Conservation (phyloP, 768 basidiomycete species). For the Termitomyces sp. region DNA sequence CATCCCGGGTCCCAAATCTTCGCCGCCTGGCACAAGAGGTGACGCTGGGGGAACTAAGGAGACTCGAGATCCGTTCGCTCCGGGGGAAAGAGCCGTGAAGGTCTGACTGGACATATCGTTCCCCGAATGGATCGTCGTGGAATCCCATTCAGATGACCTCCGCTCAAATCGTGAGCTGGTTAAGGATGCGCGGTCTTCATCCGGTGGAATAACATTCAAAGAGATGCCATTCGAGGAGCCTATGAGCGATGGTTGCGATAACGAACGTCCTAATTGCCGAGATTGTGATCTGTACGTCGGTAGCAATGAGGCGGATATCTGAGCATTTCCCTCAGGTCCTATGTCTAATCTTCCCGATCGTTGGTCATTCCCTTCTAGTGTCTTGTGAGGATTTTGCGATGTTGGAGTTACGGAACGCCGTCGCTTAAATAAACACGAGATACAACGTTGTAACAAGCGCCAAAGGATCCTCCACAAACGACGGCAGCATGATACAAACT, state of each 20-base stretch:
- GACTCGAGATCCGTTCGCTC: not conserved
- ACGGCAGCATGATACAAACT: conserved; percentile 1
- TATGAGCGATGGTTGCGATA: not conserved
- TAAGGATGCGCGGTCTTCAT: not conserved
- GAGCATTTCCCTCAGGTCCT: not conserved
- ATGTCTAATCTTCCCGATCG: not conserved
- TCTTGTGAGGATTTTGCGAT: not conserved
- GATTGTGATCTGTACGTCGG: not conserved
- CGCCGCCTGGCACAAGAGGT: not conserved
- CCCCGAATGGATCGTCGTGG: not conserved
- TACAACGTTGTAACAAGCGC: not conserved
- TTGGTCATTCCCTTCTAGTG: not conserved
- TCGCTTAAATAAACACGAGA: not conserved
- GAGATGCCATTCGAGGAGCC: too few relatives aligned
- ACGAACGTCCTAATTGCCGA: not conserved
- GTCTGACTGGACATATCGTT: conserved; percentile 3
- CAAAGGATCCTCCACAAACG: not conserved
- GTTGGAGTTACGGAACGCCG: not conserved
- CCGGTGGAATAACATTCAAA: conserved; percentile 1
- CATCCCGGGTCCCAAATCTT: not conserved
- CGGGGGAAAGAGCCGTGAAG: not conserved
- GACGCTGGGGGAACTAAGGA: not conserved
- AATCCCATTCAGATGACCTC: not conserved
- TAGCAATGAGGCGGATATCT: not conserved
- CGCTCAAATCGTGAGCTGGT: not conserved